Evolutionary conservation across 2,329 filamentous ascomycete species (phyloP), one percentile per base, ranked within the genome.

Genomic region (Boeremia exigua): DNA sequence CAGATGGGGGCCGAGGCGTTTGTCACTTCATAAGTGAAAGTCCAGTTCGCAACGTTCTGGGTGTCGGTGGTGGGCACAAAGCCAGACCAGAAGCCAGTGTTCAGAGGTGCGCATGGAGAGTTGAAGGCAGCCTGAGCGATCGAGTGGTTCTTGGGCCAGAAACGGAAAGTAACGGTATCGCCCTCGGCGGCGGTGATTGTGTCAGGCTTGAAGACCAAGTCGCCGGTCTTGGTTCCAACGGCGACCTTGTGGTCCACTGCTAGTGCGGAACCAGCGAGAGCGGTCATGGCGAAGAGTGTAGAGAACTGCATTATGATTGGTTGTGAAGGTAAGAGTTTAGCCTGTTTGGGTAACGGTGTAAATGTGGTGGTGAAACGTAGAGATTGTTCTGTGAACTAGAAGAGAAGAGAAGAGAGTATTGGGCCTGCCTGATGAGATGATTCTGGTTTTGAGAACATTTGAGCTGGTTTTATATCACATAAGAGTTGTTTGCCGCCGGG

Each of bases 301-400:
- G 72, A 70, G 72, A 76, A 76, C 69, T 62, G 73, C 74, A 76
- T 76, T 67, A 60, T 75, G 71, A 69, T 70, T 69, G 62, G 65
- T 60, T 59, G 59, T 45, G 25, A 39, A 23, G 25, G 38, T 34
- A 60, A 68, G 70, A 63, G 60, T 69, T 74, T 73, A 70, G 73
- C 70, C 73, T 67, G 68, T 64, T 65, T 65, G 32, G 61, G 61
- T 63, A 50, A 48, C 49, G 56, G 61, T 42, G 40, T 37, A 32
- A 47, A 27, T 32, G 36, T 10, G 36, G 25, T 40, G 11, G 29
- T 42, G 56, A 60, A 67, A 59, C 28, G 65, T 68, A 63, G 30
- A 30, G 30, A 44, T 44, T 51, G 64, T 63, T 59, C 59, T 66
- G 58, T 67, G 46, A 61, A 71, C 56, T 67, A 66, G 65, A 62